Evolutionary conservation across 148 eudicot species (phyloP).

Genomic region (Dysphania ambrosioides): DNA sequence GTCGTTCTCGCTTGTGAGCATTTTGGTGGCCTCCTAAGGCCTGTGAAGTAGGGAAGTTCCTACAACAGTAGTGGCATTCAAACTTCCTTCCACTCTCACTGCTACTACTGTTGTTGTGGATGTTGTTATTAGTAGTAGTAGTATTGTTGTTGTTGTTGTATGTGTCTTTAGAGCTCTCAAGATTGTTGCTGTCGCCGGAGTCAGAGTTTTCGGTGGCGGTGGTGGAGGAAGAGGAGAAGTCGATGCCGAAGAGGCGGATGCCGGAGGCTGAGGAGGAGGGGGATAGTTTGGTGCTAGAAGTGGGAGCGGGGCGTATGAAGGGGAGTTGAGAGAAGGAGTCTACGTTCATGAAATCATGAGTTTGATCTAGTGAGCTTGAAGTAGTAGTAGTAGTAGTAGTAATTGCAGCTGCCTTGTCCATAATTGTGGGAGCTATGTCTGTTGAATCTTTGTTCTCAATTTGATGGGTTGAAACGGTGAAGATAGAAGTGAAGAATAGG

Average conservation of each 20-base stretch:
- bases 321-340: slow-evolving; percentile 92
- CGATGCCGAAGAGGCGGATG: slow-evolving; percentile 77
- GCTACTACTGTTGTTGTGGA: slow-evolving; percentile 14
- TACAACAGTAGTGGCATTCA: slow-evolving; percentile 87
- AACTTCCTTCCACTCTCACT: slow-evolving; percentile 51
- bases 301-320: slow-evolving; percentile 60
- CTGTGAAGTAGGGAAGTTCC: slow-evolving; percentile 93
- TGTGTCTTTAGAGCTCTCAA: slow-evolving; percentile 3
- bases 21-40: slow-evolving; percentile 98
- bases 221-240: slow-evolving; percentile 36
- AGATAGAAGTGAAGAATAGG: background rate
- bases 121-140: background rate
- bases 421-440: background rate
- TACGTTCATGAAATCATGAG: slow-evolving; percentile 89
- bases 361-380: slow-evolving; percentile 33
- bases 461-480: background rate
- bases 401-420: slow-evolving; percentile 49
- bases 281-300: slow-evolving; percentile 44
- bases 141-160: slow-evolving; percentile 16
- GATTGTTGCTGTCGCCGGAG: slow-evolving; percentile 14
- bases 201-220: slow-evolving; percentile 20
- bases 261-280: slow-evolving; percentile 20
- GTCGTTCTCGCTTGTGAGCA: slow-evolving; percentile 91
- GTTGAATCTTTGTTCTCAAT: background rate
- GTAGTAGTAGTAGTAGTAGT: slow-evolving; percentile 12